Evolutionary conservation across 108 stramenopile genomes (phyloP).

Genomic region (Cyclostephanos tholiformis): DNA sequence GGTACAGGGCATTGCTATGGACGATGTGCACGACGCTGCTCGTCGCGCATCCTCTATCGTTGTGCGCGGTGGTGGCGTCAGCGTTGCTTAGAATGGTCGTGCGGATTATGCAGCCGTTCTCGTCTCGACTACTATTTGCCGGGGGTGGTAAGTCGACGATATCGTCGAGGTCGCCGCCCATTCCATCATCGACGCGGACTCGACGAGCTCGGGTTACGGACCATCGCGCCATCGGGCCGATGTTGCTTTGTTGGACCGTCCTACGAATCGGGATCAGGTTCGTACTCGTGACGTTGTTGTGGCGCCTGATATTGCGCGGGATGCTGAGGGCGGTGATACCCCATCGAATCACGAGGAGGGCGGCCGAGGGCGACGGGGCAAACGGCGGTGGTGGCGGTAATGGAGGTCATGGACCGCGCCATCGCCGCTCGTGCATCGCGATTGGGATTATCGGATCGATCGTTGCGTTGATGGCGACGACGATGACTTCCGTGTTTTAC

Average conservation of each 20-base stretch:
- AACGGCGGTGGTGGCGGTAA: neutral
- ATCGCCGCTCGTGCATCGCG: too few relatives aligned
- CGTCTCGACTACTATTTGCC: neutral
- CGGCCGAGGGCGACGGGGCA: conserved; percentile 10
- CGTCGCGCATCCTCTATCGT: conserved; percentile 17
- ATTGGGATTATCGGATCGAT: neutral
- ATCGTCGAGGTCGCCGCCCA: neutral
- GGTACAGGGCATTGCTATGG: conserved; percentile 40
- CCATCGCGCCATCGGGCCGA: neutral
- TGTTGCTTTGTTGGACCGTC: conserved; percentile 8
- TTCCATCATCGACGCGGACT: neutral
- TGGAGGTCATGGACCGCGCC: too few relatives aligned
- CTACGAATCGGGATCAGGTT: conserved; percentile 18
- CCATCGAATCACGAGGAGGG: neutral
- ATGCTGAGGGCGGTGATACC: conserved; percentile 18
- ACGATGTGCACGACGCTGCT: conserved; percentile 19
- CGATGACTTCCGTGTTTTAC: neutral
- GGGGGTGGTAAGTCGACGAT: neutral
- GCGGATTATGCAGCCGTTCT: neutral
- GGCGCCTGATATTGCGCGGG: conserved; percentile 10
- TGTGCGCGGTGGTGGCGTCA: neutral
- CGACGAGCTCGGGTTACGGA: neutral
- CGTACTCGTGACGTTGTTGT: conserved; percentile 11
- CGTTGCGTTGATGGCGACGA: neutral
- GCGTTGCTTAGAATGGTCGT: neutral